Evolutionary conservation across 306 rosid genomes (phyloP).

Genomic region (Styphnolobium japonicum): DNA sequence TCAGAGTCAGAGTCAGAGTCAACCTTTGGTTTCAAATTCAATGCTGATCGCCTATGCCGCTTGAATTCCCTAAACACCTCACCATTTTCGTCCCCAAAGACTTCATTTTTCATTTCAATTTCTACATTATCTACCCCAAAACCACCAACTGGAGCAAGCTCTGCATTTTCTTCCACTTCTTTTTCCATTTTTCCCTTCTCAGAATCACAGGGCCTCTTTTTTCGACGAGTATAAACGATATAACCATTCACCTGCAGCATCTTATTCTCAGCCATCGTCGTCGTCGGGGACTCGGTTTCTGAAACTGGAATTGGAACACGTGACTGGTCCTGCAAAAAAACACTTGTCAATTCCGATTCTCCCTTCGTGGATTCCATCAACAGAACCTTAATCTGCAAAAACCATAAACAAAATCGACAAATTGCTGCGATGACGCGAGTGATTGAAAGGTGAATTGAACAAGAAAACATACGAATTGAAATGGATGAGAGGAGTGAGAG

Average conservation of each 20-base stretch:
- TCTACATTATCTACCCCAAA: conserved; percentile 22
- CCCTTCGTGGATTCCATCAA: too few relatives aligned
- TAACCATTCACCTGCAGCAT: conserved; percentile 78
- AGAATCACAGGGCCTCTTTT: conserved; percentile 37
- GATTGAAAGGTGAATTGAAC: too few relatives aligned
- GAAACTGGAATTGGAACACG: too few relatives aligned
- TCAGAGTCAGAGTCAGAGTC: too few relatives aligned
- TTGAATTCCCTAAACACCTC: conserved; percentile 15
- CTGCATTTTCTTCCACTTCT: conserved; percentile 12
- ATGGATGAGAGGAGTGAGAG: not conserved
- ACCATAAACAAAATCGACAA: too few relatives aligned
- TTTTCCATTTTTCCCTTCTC: conserved; percentile 21
- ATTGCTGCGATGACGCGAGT: too few relatives aligned
- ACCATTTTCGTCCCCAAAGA: not conserved
- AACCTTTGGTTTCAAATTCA: conserved; percentile 30
- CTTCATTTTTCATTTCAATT: not conserved
- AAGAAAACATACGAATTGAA: conserved; percentile 34
- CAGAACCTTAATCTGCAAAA: too few relatives aligned
- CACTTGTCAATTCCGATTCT: too few relatives aligned
- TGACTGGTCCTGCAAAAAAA: too few relatives aligned
- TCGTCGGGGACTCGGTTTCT: too few relatives aligned
- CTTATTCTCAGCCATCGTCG: too few relatives aligned
- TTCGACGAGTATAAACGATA: conserved; percentile 73
- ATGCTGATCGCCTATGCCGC: conserved; percentile 50
- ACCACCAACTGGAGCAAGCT: too few relatives aligned